A percentile compares a stretch with the other conserved stretches of the same genome.
Conservation (phyloP, 768 basidiomycete genomes). For the Chlorophyllum brunneum region DNA sequence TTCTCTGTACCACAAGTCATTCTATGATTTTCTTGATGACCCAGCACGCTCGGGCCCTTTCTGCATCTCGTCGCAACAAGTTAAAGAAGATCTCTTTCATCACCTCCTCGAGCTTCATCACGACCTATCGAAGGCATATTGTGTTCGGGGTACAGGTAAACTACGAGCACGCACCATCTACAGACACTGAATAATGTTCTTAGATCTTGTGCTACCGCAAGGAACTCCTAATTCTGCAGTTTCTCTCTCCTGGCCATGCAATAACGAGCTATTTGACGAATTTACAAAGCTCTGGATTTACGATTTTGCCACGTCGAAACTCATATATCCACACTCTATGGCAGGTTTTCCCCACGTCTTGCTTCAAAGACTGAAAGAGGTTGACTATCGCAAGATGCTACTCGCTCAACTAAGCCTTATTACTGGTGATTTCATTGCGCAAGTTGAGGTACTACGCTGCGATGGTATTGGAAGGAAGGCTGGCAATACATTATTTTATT, state of each 20-base stretch:
- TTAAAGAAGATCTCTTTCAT: not conserved
- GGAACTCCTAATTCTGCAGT: not conserved
- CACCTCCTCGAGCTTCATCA: not conserved
- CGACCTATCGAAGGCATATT: not conserved
- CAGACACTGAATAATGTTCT: not conserved
- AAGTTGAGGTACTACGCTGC: no score
- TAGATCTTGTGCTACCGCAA: not conserved
- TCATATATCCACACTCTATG: no score
- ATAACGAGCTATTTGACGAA: not conserved
- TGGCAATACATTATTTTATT: no score
- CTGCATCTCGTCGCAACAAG: not conserved
- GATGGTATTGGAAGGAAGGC: no score
- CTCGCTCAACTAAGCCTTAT: no score
- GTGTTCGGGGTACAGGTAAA: not conserved
- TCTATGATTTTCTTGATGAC: slow-evolving; percentile 1
- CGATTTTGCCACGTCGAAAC: no score
- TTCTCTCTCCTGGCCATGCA: not conserved
- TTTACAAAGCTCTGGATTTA: not conserved
- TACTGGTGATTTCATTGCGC: no score
- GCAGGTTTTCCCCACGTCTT: no score
- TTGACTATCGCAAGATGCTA: no score
- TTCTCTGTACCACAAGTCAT: not conserved
- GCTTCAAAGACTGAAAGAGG: no score
- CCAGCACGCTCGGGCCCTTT: not conserved
- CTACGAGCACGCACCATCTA: not conserved